A percentile compares a stretch with the other conserved stretches of the same genome.
phyloP scores from a whole-genome alignment of 192 early-diverging fungal species.

The Backusella sp. region DNA sequence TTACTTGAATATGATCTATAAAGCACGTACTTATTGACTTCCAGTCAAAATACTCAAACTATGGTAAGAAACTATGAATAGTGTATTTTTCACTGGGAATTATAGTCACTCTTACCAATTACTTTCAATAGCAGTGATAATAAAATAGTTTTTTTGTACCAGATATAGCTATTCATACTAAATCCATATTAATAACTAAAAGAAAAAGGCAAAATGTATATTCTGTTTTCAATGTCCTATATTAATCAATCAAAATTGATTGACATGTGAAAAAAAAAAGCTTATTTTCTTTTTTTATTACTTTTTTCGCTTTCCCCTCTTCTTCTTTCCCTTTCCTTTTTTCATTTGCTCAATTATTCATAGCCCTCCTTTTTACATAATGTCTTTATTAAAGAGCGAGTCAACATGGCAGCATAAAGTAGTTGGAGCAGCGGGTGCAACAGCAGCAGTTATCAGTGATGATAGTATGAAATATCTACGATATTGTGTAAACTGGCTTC shows the following conservation, averaged over 20 bases:
- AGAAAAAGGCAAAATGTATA: background rate
- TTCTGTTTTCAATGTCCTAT: background rate
- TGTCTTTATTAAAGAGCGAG: background rate
- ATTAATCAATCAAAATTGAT: background rate
- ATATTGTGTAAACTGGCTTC: constrained; percentile 88
- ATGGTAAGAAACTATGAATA: too few relatives aligned
- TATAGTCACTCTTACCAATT: too few relatives aligned
- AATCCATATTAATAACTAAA: too few relatives aligned
- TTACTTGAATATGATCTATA: too few relatives aligned
- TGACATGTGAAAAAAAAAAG: background rate
- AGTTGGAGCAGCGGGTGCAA: constrained; percentile 59
- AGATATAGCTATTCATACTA: too few relatives aligned
- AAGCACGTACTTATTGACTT: too few relatives aligned
- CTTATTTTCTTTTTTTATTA: background rate
- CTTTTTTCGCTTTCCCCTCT: background rate
- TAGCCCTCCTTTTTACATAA: background rate
- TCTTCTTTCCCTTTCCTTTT: background rate
- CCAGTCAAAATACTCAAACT: too few relatives aligned
- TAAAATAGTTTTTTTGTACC: too few relatives aligned
- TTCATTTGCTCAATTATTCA: background rate
- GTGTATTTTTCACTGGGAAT: too few relatives aligned
- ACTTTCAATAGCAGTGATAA: too few relatives aligned
- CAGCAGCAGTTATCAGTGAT: constrained; percentile 79
- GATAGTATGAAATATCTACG: constrained; percentile 84
- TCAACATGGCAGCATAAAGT: constrained; percentile 59